Evolutionary conservation across 495 filamentous ascomycete species (phyloP).

Genomic region (Talaromyces wortmannii): DNA sequence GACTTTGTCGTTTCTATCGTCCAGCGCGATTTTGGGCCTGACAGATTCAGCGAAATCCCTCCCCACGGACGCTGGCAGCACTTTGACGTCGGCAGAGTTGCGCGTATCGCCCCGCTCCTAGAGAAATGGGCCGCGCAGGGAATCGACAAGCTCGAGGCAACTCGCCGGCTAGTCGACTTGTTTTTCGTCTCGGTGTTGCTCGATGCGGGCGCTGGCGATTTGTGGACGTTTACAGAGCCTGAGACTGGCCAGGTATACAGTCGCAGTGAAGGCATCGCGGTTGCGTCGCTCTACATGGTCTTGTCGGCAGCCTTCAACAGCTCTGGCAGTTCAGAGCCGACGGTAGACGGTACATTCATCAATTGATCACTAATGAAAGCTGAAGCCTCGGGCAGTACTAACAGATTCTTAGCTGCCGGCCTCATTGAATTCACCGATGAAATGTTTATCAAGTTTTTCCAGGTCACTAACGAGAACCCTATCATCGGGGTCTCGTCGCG

Average conservation of each 20-base stretch:
- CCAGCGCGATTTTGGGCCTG: constrained; percentile 49
- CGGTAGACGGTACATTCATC: neutral
- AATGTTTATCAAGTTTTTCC: constrained; percentile 21
- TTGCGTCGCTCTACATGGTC: constrained; percentile 55
- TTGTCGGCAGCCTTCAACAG: constrained; percentile 39
- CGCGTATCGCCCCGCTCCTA: constrained; percentile 68
- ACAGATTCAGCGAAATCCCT: constrained; percentile 46
- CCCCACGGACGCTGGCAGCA: constrained; percentile 87
- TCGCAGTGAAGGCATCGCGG: constrained; percentile 54
- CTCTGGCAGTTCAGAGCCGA: neutral
- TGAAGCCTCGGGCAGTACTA: too few relatives aligned
- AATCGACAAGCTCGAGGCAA: constrained; percentile 64
- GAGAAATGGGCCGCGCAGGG: constrained; percentile 49
- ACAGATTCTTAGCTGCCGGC: neutral
- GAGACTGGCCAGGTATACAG: constrained; percentile 36
- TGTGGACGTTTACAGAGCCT: constrained; percentile 56
- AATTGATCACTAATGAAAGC: neutral
- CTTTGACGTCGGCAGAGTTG: constrained; percentile 75
- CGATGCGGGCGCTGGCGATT: constrained; percentile 77
- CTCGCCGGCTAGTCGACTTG: constrained; percentile 72
- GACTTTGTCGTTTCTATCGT: constrained; percentile 28
- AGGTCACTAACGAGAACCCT: constrained; percentile 42
- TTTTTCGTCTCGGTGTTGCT: constrained; percentile 88
- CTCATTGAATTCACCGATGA: neutral
- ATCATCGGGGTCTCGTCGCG: constrained; percentile 45